Evolutionary conservation across 208 protist species (phyloP), one percentile per base, ranked within the genome.

Genomic region (Balamuthia mandrillaris): DNA sequence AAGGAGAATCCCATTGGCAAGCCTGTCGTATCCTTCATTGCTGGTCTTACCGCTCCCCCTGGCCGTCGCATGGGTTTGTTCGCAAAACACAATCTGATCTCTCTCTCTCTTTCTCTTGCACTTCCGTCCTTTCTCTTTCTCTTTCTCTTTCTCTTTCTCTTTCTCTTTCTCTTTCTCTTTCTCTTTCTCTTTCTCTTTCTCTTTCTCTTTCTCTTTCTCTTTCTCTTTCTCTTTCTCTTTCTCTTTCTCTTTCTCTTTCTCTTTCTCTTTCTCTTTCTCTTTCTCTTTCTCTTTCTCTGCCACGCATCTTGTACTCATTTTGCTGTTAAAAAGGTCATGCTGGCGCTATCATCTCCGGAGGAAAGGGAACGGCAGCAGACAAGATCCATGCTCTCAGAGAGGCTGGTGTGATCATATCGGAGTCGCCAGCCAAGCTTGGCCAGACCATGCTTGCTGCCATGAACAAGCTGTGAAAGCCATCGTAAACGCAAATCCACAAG

Each of bases 1-100:
- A 95, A 94, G 79, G 94, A 97, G 9, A 87, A 79, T 18, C 24
- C 90, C 27, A 96, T 94, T 77, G 95, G 96, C 89, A 98, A 98
- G 91, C 97, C 97, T 39, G 92, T 98, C 42, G 97, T 99, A 2
- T 95, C 95, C 49, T 99, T 99, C 90, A 99, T 99, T 93, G 96
- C 97, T 79, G 98, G 98, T 81, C 81, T 96, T 18, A 99, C 98
- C 24, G 98, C 98, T 56, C 98, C 98, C 49, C 98, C 98, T 44
- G 98, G 98, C 78, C 86, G 93, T 42, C 86, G 94, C 54, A 96
- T 96, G 94, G 93, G 91, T 87, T n/a, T n/a, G n/a, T n/a, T n/a
- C n/a, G n/a, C n/a, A n/a, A n/a, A n/a, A n/a, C n/a, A n/a, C n/a
- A n/a, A n/a, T n/a, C n/a, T n/a, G n/a, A n/a, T n/a, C n/a, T n/a